Evolutionary conservation across 2,329 filamentous ascomycete genomes (phyloP).

Genomic region (Pestalotiopsis sp.): DNA sequence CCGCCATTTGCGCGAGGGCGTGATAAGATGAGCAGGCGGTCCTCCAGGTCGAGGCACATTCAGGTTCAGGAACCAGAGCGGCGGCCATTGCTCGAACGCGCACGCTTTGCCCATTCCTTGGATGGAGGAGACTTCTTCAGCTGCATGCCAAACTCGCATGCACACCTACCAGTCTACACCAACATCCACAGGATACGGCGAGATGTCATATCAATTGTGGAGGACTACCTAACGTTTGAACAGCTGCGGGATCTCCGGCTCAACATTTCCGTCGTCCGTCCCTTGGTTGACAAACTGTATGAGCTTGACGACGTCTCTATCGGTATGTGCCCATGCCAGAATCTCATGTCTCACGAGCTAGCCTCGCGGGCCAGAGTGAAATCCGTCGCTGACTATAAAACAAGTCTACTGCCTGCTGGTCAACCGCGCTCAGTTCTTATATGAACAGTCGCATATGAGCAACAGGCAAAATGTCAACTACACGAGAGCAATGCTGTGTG

Average conservation of each 20-base stretch:
- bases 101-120: conserved; percentile 36
- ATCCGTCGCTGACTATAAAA: conserved; percentile 14
- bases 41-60: conserved; percentile 7
- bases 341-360: conserved; percentile 3
- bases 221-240: conserved; percentile 68
- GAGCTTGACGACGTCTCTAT: conserved; percentile 79
- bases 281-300: conserved; percentile 82
- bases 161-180: conserved; percentile 71
- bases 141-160: conserved; percentile 60
- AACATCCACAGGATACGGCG: conserved; percentile 74
- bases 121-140: conserved; percentile 50
- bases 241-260: conserved; percentile 81
- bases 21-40: conserved; percentile 15
- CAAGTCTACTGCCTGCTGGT: conserved; percentile 81
- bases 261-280: conserved; percentile 78
- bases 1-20: neutral
- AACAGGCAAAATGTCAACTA: conserved; percentile 82
- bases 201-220: conserved; percentile 65
- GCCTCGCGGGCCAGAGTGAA: conserved; percentile 11
- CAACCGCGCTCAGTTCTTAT: conserved; percentile 77
- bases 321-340: conserved; percentile 43
- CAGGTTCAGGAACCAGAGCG: conserved; percentile 31
- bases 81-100: conserved; percentile 39
- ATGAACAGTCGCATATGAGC: conserved; percentile 74
- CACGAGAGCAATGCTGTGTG: conserved; percentile 77